These are phyloP conservation scores for Saccharomycopsis fermentans DNA, from an alignment of 805 yeast genomes.

Conservation along the genomic window DNA sequence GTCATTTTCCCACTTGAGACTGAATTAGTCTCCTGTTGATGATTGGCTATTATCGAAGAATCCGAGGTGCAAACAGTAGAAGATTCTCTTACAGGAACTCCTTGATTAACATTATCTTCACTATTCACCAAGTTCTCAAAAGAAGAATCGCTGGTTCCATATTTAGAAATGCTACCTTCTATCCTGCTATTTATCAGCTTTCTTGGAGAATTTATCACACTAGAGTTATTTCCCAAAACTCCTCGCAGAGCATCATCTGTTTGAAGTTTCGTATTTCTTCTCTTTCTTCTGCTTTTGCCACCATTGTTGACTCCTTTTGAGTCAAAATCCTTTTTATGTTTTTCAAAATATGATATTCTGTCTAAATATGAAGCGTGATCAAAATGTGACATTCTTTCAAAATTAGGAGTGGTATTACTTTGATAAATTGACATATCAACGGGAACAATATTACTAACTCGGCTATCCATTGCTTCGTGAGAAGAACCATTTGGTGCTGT, in stretches of 20 bases:
- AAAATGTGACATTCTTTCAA: slow-evolving; percentile 1
- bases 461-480: neutral
- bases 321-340: neutral
- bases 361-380: neutral
- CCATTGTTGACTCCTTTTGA: neutral
- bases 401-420: neutral
- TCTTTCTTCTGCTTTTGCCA: neutral
- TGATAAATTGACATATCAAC: neutral
- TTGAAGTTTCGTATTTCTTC: neutral
- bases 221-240: neutral
- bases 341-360: neutral
- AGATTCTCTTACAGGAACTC: neutral
- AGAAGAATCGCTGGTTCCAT: neutral
- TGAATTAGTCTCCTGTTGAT: neutral
- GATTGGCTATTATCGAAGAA: neutral
- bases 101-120: neutral
- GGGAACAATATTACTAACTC: neutral
- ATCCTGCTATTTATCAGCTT: neutral
- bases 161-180: neutral
- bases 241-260: neutral
- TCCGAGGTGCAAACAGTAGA: neutral
- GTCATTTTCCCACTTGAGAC: neutral
- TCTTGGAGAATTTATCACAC: neutral
- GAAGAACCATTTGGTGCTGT: neutral
- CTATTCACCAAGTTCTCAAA: neutral